Conservation (phyloP, 495 filamentous ascomycete species). For the Lentithecium fluviatile region DNA sequence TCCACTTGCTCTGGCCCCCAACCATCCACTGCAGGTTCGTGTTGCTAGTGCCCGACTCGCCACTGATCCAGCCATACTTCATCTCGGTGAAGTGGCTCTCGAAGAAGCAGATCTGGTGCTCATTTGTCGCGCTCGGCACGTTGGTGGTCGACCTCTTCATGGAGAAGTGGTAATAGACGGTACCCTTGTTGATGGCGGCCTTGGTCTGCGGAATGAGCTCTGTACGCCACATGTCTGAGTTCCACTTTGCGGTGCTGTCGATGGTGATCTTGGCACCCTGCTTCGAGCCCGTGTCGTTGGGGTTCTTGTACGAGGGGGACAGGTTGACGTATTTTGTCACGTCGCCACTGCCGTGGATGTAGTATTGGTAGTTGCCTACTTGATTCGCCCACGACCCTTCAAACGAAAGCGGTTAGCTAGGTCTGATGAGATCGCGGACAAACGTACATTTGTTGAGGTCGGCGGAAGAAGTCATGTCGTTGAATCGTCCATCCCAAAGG, state of each 20-base stretch:
- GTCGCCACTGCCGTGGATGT: conserved; percentile 61
- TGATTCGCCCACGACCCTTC: conserved; percentile 62
- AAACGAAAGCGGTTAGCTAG: background rate
- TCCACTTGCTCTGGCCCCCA: conserved; percentile 54
- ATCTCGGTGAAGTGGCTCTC: conserved; percentile 75
- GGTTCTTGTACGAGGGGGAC: conserved; percentile 59
- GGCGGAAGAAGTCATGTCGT: conserved; percentile 50
- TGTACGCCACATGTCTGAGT: conserved; percentile 49
- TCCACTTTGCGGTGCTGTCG: conserved; percentile 51
- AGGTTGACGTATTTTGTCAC: conserved; percentile 61
- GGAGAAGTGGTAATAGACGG: conserved; percentile 69
- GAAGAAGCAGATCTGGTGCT: conserved; percentile 77
- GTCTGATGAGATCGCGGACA: background rate
- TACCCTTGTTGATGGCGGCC: conserved; percentile 59
- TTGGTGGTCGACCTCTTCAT: conserved; percentile 60
- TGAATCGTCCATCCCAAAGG: conserved; percentile 64
- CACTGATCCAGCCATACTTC: conserved; percentile 66
- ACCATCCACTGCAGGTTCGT: conserved; percentile 56
- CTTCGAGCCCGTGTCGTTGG: conserved; percentile 58
- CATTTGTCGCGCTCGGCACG: conserved; percentile 57
- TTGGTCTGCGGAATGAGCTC: conserved; percentile 69
- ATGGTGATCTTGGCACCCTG: conserved; percentile 71
- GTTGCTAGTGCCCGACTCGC: conserved; percentile 56
- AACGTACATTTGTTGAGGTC: conserved; percentile 53
- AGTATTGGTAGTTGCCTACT: conserved; percentile 69